These are phyloP conservation scores for Mrakia gelida DNA, from an alignment of 768 basidiomycete genomes.

Conservation along the genomic window DNA sequence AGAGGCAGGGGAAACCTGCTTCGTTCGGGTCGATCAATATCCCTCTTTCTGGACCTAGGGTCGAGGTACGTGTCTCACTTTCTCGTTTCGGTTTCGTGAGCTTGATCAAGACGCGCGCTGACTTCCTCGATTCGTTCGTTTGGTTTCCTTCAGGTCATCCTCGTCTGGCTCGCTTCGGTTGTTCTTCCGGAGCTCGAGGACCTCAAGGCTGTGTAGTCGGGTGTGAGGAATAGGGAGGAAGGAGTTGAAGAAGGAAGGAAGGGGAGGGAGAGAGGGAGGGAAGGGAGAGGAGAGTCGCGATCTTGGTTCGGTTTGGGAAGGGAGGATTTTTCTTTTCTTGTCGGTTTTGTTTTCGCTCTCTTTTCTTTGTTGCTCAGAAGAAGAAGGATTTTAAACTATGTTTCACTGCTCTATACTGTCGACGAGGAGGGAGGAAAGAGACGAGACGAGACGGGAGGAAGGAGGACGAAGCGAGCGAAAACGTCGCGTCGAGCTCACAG, in stretches of 20 bases:
- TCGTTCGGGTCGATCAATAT: conserved; percentile 60
- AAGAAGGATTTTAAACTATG: too few relatives aligned
- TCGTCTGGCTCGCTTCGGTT: conserved; percentile 80
- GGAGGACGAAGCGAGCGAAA: too few relatives aligned
- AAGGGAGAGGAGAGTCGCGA: too few relatives aligned
- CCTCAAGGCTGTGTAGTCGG: background rate
- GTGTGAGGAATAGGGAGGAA: background rate
- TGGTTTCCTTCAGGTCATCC: conserved; percentile 46
- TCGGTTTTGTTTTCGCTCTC: background rate
- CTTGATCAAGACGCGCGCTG: background rate
- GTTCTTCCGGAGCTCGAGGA: conserved; percentile 68
- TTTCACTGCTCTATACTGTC: too few relatives aligned
- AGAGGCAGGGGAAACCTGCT: conserved; percentile 52
- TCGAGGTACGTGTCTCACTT: conserved; percentile 54
- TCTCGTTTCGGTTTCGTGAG: background rate
- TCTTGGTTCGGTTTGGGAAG: background rate
- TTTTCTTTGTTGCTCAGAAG: background rate
- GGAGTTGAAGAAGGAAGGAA: background rate
- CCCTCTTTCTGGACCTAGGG: conserved; percentile 76
- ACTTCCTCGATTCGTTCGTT: background rate
- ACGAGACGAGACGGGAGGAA: background rate
- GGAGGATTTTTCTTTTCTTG: background rate
- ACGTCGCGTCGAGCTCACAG: too few relatives aligned
- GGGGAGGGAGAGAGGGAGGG: background rate
- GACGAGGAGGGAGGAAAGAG: background rate